Base-by-base conservation (phyloP, 148 eudicot genomes). In the Diospyros lotus region DNA sequence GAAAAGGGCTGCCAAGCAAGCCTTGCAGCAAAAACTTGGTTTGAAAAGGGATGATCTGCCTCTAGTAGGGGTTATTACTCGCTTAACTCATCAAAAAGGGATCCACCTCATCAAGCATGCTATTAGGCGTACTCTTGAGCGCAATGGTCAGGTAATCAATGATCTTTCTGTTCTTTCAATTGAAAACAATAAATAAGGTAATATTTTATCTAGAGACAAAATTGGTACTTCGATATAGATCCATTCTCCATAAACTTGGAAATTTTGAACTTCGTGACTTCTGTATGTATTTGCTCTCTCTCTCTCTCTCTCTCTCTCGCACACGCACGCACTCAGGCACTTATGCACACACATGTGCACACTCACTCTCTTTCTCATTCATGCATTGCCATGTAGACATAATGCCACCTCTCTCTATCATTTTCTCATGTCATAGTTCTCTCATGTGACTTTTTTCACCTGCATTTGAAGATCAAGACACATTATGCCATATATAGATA, bases 71-170 rank as follows among this genome's bases (percentile, higher is more conserved):
- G 86, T 95, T 69, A 88, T 95, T 68, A 84, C 93, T 75, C 98
- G 99, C 73, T 91, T 95, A 83, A 95, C 99, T 77, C 93, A 89
- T 86, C 99, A 95, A 79, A 95, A 95, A 88, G 99, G 99, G 68
- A 95, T 91, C 74, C 93, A 90, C 89, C 99, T 95, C 73, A 94
- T 94, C 68, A 92, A 94, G 69, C 98, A 94, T 82, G 98, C 98
- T 52, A 87, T 95, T 79, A 81, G 96, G 96, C 97, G 91, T 70
- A 88, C 97, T 18, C 82, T 95, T 77, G 97, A 93, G 58, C 97
- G 98, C 59, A 82, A 82, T 64, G 96, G 99, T 80, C 99, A 95
- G 94, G 98, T 94, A 77, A 12, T 72, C 17, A 53, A 3, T 15
- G 9, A 9, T 51, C 44, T 46, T 55, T 17, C 40, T 61, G 50